Conservation (phyloP, 768 basidiomycete genomes). For the Termitomyces sp. region DNA sequence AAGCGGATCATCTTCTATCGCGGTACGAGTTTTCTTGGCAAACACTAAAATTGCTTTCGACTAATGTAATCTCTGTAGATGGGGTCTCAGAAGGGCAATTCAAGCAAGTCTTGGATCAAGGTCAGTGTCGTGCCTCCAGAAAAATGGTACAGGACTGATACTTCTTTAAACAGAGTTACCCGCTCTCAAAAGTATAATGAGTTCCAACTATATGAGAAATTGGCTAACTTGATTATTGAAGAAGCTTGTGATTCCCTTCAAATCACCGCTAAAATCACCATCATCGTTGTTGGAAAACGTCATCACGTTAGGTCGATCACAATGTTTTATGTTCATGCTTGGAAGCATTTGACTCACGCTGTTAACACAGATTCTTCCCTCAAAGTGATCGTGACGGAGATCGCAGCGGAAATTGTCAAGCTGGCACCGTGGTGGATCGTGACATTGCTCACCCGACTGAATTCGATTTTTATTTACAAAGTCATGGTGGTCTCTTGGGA, state of each 20-base stretch:
- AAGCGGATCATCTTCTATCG: conserved; percentile 77
- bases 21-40: conserved; percentile 35
- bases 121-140: conserved; percentile 27
- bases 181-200: conserved; percentile 42
- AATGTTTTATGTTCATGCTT: conserved; percentile 11
- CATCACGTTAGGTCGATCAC: conserved; percentile 43
- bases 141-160: background rate
- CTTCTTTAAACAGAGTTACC: conserved; percentile 41
- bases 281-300: conserved; percentile 70
- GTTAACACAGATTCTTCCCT: conserved; percentile 34
- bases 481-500: conserved; percentile 75
- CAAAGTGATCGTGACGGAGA: conserved; percentile 49
- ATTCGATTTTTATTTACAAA: conserved; percentile 78
- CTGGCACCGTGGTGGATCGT: conserved; percentile 76
- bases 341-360: background rate
- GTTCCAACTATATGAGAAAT: background rate
- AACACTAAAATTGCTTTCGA: background rate
- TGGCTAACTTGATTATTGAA: conserved; percentile 25
- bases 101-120: conserved; percentile 50
- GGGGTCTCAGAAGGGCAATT: conserved; percentile 58
- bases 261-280: conserved; percentile 59
- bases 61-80: conserved; percentile 35
- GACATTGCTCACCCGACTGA: conserved; percentile 71
- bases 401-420: conserved; percentile 68
- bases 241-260: conserved; percentile 52